Evolutionary conservation across 2,329 filamentous ascomycete species (phyloP).

Genomic region (Zelopaecilomyces penicillatus): DNA sequence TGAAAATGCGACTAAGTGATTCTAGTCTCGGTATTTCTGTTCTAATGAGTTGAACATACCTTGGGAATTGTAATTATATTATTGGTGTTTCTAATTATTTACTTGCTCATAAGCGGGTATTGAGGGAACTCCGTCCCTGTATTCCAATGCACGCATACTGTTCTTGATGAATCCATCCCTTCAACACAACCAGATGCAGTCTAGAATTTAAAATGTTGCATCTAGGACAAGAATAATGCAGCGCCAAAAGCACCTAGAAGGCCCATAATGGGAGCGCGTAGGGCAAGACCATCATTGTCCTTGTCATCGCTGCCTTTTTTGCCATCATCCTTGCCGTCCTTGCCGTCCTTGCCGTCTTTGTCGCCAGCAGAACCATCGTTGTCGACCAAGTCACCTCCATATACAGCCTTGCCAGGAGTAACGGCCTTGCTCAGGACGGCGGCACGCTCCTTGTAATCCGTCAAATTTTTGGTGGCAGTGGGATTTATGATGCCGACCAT

Average conservation of each 20-base stretch:
- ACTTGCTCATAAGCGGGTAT: too few species aligned
- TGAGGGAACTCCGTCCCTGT: too few species aligned
- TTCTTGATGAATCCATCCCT: too few species aligned
- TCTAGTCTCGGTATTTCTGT: too few species aligned
- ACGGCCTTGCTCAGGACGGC: conserved; percentile 17
- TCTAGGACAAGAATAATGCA: too few species aligned
- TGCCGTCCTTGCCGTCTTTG: not conserved
- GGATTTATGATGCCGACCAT: conserved; percentile 34
- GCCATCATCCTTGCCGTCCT: not conserved
- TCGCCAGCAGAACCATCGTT: conserved; percentile 2
- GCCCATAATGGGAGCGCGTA: conserved; percentile 1
- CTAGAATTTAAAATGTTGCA: too few species aligned
- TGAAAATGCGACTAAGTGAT: too few species aligned
- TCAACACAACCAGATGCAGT: too few species aligned
- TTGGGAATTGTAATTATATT: too few species aligned
- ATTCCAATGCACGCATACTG: too few species aligned
- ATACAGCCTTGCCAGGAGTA: conserved; percentile 16
- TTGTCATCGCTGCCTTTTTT: not conserved
- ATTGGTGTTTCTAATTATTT: too few species aligned
- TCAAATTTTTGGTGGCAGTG: conserved; percentile 19
- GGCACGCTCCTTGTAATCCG: conserved; percentile 23
- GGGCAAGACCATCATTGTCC: not conserved
- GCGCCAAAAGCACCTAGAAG: conserved; percentile 1
- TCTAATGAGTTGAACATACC: too few species aligned
- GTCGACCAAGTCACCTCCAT: conserved; percentile 22